Base-by-base conservation (phyloP, 805 yeast species). In the Huiozyma sinensis region DNA sequence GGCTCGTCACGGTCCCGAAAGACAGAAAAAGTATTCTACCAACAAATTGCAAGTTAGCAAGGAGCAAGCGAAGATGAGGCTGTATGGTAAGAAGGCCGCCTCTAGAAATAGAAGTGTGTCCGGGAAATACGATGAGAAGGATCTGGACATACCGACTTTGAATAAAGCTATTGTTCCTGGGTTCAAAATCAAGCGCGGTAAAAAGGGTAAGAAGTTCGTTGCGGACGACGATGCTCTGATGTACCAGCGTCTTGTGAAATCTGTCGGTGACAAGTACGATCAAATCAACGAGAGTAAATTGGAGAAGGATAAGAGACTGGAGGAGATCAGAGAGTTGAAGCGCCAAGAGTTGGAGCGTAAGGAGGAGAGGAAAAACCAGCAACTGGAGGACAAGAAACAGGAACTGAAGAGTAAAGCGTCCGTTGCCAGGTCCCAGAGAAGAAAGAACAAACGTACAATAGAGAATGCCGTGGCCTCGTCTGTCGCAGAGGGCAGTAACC, bases 161-260 rank as follows among this genome's bases (percentile, higher is more conserved):
- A 90, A 90, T 62, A 81, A 76, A 51, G 86, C 96, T 4, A 73
- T 89, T 32, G 75, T 78, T 39, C 96, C 97, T 0, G 97, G 97
- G 34, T 81, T 82, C 41, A 78, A 76, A 47, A 79, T 78, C 55
- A 75, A 71, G 53, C 69, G 70, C 39, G 97, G 97, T 39, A 90
- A 90, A 66, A 89, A 89, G 60, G 92, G 92, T 34, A 84, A 84
- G 67, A 80, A 79, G 55, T 83, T 84, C 59, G 74, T 84, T 28
- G 81, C 68, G 36, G 95, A 84, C 55, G 73, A 77, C 52, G 86
- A 87, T 57, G 63, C 73, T 10, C 57, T 77, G 39, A 71, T 75
- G 31, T 57, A 87, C 66, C 76, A 75, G 50, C 72, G 94, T 62
- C 70, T 90, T 47, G 77, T 89, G 42, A 81, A 79, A 50, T 77